phyloP scores from a whole-genome alignment of 1,284 basidiomycete species.

The Peniophora sp. region DNA sequence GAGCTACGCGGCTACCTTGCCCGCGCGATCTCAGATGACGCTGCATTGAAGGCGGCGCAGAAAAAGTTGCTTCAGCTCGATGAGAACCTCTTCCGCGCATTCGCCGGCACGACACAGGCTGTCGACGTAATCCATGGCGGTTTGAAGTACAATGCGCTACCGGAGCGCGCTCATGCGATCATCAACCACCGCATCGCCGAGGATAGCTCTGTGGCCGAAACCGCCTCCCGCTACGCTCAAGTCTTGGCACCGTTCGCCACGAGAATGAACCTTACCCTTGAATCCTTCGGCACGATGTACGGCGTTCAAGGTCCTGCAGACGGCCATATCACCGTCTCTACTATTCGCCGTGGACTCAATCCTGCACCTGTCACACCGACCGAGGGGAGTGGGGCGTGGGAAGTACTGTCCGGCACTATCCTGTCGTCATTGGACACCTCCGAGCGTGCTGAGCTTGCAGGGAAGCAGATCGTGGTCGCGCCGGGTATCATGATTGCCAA shows the following conservation, averaged over 20 bases:
- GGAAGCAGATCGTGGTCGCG: constrained; percentile 23
- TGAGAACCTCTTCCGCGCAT: constrained; percentile 1
- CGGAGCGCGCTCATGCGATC: constrained; percentile 28
- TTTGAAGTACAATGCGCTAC: constrained; percentile 38
- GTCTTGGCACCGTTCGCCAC: constrained; percentile 24
- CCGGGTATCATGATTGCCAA: constrained; percentile 16
- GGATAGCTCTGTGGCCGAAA: constrained; percentile 21
- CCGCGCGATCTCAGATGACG: constrained; percentile 18
- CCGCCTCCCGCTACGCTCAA: constrained; percentile 19
- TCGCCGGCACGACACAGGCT: constrained; percentile 44
- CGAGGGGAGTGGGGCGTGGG: constrained; percentile 28
- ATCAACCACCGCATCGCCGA: constrained; percentile 43
- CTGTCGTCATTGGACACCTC: not conserved
- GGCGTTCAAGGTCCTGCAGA: constrained; percentile 20
- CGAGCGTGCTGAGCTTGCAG: not conserved
- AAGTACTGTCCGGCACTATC: constrained; percentile 26
- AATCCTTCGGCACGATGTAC: constrained; percentile 33
- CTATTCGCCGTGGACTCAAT: constrained; percentile 29
- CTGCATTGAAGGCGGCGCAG: not conserved
- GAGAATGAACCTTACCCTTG: constrained; percentile 38
- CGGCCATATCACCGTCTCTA: constrained; percentile 15
- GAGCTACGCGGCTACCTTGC: constrained; percentile 19
- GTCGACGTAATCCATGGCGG: constrained; percentile 39
- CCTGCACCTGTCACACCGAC: constrained; percentile 40
- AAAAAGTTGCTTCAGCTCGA: constrained; percentile 4